A percentile compares a stretch with the other conserved stretches of the same genome.
Conservation (phyloP, 768 basidiomycete genomes). For the Phylloporus scabripes region DNA sequence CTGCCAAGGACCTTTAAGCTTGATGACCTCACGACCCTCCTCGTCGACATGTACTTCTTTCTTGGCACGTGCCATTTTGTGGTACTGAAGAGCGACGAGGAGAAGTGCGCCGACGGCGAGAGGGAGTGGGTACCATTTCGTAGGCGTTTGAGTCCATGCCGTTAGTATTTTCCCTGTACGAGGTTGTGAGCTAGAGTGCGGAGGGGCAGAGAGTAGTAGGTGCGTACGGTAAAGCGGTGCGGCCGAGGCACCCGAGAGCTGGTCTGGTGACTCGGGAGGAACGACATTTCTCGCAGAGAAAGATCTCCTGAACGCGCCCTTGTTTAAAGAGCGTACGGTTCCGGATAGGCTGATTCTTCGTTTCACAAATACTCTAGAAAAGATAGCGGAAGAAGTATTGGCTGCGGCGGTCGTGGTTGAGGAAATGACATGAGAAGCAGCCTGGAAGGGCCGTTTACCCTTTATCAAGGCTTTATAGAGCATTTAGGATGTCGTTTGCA, state of each 20-base stretch:
- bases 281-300: slow-evolving; percentile 22
- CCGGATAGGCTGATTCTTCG: slow-evolving; percentile 29
- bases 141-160: slow-evolving; percentile 84
- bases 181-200: slow-evolving; percentile 5
- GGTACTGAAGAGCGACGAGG: slow-evolving; percentile 71
- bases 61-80: slow-evolving; percentile 46
- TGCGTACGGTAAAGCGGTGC: slow-evolving; percentile 46
- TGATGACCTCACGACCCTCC: slow-evolving; percentile 75
- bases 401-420: slow-evolving; percentile 27
- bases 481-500: slow-evolving; percentile 21
- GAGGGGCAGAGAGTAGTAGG: neutral
- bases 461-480: slow-evolving; percentile 32
- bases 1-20: slow-evolving; percentile 89
- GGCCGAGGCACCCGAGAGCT: slow-evolving; percentile 30
- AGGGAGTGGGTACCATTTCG: slow-evolving; percentile 93
- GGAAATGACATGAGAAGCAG: slow-evolving; percentile 39
- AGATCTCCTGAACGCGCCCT: slow-evolving; percentile 21
- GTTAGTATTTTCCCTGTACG: slow-evolving; percentile 54
- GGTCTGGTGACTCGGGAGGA: slow-evolving; percentile 43
- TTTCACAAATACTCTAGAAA: slow-evolving; percentile 30
- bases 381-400: slow-evolving; percentile 29
- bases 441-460: slow-evolving; percentile 51
- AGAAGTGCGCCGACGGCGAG: slow-evolving; percentile 87
- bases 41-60: slow-evolving; percentile 76
- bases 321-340: slow-evolving; percentile 27